A percentile compares a stretch with the other conserved stretches of the same genome.
Conservation (phyloP, 176 grass and related monocot species). For the Phyllostachys edulis region DNA sequence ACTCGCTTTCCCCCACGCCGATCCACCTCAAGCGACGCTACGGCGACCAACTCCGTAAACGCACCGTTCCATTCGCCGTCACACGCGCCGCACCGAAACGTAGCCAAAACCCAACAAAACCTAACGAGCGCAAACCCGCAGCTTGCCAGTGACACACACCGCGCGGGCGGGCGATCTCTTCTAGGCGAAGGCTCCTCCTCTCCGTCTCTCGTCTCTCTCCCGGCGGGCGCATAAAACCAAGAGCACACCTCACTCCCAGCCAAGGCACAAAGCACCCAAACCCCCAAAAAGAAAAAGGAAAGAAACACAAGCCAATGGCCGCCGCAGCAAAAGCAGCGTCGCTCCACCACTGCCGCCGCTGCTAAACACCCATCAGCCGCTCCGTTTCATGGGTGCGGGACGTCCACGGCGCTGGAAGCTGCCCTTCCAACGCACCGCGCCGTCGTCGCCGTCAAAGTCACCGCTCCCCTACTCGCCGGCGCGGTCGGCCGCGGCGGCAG, state of each 20-base stretch:
- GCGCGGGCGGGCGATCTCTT: conserved; percentile 30
- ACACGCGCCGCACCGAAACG: neutral
- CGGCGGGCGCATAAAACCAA: conserved; percentile 43
- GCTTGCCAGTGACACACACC: neutral
- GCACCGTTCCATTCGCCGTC: neutral
- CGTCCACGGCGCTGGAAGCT: conserved; percentile 64
- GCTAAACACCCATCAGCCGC: neutral
- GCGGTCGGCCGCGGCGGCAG: neutral
- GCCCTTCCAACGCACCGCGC: conserved; percentile 59
- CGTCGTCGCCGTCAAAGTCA: conserved; percentile 13
- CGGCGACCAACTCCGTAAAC: neutral
- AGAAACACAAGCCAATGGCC: neutral
- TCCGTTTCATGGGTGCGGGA: conserved; percentile 41
- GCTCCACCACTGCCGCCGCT: neutral
- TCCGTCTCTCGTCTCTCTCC: neutral
- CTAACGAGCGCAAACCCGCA: neutral
- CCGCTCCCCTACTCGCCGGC: conserved; percentile 14
- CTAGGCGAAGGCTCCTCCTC: conserved; percentile 14
- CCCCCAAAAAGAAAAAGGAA: conserved; percentile 27
- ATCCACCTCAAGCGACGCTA: neutral
- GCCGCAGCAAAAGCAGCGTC: conserved; percentile 17
- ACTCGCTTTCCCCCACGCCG: no score
- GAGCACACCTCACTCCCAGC: neutral
- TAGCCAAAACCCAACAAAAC: neutral
- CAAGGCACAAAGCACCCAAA: conserved; percentile 40